Evolutionary conservation across 768 basidiomycete species (phyloP), one percentile per base, ranked within the genome.

Genomic region (Mycena maculata): DNA sequence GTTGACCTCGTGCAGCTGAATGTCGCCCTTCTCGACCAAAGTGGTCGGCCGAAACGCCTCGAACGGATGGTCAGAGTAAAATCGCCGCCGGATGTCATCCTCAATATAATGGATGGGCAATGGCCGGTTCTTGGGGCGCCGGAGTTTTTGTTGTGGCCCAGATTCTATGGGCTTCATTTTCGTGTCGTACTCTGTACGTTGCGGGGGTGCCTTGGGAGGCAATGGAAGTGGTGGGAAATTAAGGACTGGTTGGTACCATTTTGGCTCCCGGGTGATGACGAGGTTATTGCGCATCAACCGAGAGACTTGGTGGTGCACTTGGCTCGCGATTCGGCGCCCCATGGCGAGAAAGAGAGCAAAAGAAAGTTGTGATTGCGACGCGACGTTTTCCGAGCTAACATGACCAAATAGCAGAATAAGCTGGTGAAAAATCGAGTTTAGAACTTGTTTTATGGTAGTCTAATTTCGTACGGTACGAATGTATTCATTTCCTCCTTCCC

Each of bases 41-140:
- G 87, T 89, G 11, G 84, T 83, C 2, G 95, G 89, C 45, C 96
- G 85, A 79, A 96, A 93, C 2, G 95, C 92, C 80, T 99, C 96
- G 75, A 98, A 98, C 9, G 98, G 96, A 76, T 98, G 96, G 81
- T 99, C 98, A 44, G 84, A 83, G 83, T 96, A 99, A 84, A 99
- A 99, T 76, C 94, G 93, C 60, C 88, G 84, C 38, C 98, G 89
- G 63, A 99, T 82, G 67, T 87, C 84, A 77, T 99, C 98, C 75
- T 97, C 95, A 42, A 92, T 64, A 76, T 96, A 98, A 59, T 83
- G 82, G 55, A 99, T 85, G 13, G 86, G 85, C 50, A 86, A 66
- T 0, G 92, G 90, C 28, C 79, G 80, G 30, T 81, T 78, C 49
- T 81, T 81, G 45, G 79, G 79, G 38, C 82, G 72, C 44, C 79